Base-by-base conservation (phyloP, 2,329 filamentous ascomycete species). In the Lecanicillium sp. region DNA sequence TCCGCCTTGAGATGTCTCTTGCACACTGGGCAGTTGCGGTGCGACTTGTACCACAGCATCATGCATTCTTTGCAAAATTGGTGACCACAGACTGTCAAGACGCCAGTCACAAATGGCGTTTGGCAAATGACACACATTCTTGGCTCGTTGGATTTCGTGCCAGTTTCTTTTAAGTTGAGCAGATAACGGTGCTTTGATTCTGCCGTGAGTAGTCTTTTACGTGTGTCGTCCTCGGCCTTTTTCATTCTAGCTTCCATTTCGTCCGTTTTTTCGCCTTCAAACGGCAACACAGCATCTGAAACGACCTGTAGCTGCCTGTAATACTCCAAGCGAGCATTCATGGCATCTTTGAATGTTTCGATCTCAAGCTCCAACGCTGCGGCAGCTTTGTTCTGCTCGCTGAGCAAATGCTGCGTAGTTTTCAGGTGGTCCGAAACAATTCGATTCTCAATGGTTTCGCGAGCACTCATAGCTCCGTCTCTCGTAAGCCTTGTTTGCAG, bases 21-120 rank as follows among this genome's bases (percentile, higher is more conserved):
- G 68, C 92, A 98, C 5, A 86, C 71, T 0, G 90, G 90, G 50
- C 90, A 96, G 37, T 76, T 90, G 14, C 70, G 74, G 49, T 88
- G 80, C 22, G 75, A 68, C 41, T 67, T 70, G 65, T 83, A 86
- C 92, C 92, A 96, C 11, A 78, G 50, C 28, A 71, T 69, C 48
- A 96, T 81, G 58, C 92, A 96, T 19, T 86, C 83, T 51, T 86
- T 88, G 65, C 90, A 95, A 55, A 88, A 96, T 46, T 87, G 78
- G 54, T 98, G 92, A 0, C 90, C 90, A 55, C 92, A 96, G 1
- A 87, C 74, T 0, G 90, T 95, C 44, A 90, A 67, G 37, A 84
- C 77, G 38, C 90, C 90, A n/a, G 78, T 67, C 42, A 83, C 79
- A 50, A 95, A 94, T 0, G 68, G 55, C 9, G 74, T 72, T 52